These are phyloP conservation scores for Luffa aegyptiaca DNA, from an alignment of 306 rosid genomes.

Conservation along the genomic window DNA sequence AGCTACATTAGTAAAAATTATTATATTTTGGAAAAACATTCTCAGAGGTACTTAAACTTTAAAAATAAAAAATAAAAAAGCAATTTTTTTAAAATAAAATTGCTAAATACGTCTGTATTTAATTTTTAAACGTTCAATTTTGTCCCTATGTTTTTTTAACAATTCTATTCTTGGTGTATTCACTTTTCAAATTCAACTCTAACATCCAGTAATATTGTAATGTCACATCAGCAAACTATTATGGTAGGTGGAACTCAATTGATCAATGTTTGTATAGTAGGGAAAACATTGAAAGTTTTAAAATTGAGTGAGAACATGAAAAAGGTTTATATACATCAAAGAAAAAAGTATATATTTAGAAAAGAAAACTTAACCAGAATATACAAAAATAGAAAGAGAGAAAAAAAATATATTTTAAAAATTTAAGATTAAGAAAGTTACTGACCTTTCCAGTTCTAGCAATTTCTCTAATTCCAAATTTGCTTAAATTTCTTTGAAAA, in stretches of 20 bases:
- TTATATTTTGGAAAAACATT: too few relatives aligned
- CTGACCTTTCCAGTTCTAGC: constrained; percentile 52
- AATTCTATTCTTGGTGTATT: background rate
- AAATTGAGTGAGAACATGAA: background rate
- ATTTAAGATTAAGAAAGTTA: background rate
- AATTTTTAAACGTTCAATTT: background rate
- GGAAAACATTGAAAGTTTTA: background rate
- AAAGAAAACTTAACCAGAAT: background rate
- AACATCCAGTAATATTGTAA: background rate
- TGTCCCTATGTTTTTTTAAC: background rate
- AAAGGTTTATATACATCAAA: background rate
- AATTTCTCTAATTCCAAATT: constrained; percentile 46
- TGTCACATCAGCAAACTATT: background rate
- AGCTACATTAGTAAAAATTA: too few relatives aligned
- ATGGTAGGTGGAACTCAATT: background rate
- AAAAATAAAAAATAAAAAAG: too few relatives aligned
- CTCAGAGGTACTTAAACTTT: too few relatives aligned
- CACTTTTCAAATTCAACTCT: background rate
- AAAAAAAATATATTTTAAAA: background rate
- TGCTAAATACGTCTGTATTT: background rate
- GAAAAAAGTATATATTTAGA: background rate
- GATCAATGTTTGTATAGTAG: background rate
- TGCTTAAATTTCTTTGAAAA: constrained; percentile 34
- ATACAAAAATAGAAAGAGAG: background rate
- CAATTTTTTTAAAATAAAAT: too few relatives aligned